These are phyloP conservation scores for Cyclostephanos tholiformis DNA, from an alignment of 108 stramenopile genomes.

Conservation along the genomic window DNA sequence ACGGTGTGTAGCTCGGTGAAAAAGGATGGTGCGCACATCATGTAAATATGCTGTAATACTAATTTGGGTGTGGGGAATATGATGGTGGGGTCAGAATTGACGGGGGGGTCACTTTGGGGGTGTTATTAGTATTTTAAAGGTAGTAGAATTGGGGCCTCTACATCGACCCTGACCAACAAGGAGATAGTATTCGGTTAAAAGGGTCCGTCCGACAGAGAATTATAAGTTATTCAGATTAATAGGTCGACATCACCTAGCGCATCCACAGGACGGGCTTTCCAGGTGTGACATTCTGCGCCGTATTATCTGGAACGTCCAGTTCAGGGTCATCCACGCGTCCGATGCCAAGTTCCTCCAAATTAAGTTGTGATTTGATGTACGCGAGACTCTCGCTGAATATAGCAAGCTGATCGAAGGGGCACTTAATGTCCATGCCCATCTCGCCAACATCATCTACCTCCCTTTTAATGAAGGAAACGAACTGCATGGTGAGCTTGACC, in stretches of 20 bases:
- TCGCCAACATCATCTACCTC: slow-evolving; percentile 87
- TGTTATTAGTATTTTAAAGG: too few relatives aligned
- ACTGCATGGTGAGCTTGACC: slow-evolving; percentile 92
- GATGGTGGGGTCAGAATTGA: too few relatives aligned
- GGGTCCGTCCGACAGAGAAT: too few relatives aligned
- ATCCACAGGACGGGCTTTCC: slow-evolving; percentile 82
- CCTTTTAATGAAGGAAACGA: slow-evolving; percentile 89
- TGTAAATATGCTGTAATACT: too few relatives aligned
- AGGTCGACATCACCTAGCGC: slow-evolving; percentile 39
- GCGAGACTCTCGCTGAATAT: slow-evolving; percentile 63
- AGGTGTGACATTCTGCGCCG: slow-evolving; percentile 63
- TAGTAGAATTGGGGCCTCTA: too few relatives aligned
- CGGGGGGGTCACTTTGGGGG: too few relatives aligned
- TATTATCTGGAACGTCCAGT: slow-evolving; percentile 58
- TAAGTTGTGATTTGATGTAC: slow-evolving; percentile 78
- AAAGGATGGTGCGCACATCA: too few relatives aligned
- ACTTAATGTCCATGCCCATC: slow-evolving; percentile 79
- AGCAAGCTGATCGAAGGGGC: slow-evolving; percentile 86
- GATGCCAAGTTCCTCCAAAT: slow-evolving; percentile 59
- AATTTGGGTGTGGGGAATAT: too few relatives aligned
- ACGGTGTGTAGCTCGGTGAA: too few relatives aligned
- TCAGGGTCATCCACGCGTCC: slow-evolving; percentile 57
- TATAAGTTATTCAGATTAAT: background rate
- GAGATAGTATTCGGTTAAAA: too few relatives aligned
- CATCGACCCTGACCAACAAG: too few relatives aligned